Conservation (phyloP, 108 stramenopile genomes). For the Pseudonitzschia delicatissima region DNA sequence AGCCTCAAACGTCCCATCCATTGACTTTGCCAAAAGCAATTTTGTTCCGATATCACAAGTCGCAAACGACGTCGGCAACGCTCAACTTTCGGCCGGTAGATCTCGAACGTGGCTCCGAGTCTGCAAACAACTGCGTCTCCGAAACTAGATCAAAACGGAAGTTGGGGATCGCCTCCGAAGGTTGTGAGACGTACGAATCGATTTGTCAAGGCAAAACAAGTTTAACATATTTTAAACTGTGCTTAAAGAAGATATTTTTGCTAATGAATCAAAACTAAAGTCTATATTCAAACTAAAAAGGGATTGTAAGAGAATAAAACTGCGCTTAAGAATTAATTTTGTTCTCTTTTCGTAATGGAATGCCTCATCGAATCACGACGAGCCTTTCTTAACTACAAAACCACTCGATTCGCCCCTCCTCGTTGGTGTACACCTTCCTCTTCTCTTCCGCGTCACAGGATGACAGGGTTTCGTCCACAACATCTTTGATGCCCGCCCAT, state of each 20-base stretch:
- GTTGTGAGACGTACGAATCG: not conserved
- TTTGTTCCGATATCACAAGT: constrained; percentile 4
- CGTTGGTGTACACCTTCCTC: constrained; percentile 38
- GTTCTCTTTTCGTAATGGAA: too few species aligned
- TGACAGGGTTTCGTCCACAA: constrained; percentile 20
- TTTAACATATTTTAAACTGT: too few species aligned
- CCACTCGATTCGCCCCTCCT: constrained; percentile 50
- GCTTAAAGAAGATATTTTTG: too few species aligned
- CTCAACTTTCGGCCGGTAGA: not conserved
- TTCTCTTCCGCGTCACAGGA: constrained; percentile 13
- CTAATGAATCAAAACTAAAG: too few species aligned
- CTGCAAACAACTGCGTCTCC: too few species aligned
- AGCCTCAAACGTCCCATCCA: not conserved
- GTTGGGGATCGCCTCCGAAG: too few species aligned
- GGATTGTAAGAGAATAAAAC: too few species aligned
- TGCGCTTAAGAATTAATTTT: too few species aligned
- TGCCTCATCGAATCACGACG: not conserved
- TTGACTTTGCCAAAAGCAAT: not conserved
- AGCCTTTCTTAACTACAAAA: constrained; percentile 42
- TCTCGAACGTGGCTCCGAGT: too few species aligned
- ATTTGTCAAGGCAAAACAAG: not conserved
- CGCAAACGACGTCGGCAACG: not conserved
- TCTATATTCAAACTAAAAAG: too few species aligned
- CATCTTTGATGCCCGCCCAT: constrained; percentile 53
- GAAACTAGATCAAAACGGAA: too few species aligned